Evolutionary conservation across 2,329 filamentous ascomycete species (phyloP).

Genomic region (Verticillium alfalfae): DNA sequence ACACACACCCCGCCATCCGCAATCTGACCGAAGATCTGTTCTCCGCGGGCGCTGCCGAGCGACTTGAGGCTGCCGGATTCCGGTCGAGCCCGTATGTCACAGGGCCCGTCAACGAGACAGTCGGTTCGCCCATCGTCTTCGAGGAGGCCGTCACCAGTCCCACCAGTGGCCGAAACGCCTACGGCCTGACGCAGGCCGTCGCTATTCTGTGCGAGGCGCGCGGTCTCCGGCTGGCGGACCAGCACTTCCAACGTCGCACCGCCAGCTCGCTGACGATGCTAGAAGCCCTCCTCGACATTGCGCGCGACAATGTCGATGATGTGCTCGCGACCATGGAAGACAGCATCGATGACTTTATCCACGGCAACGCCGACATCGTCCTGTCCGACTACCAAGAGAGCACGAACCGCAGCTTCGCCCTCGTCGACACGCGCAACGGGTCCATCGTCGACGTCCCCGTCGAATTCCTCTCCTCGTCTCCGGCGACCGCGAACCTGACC

Average conservation of each 20-base stretch:
- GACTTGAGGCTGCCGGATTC: conserved; percentile 14
- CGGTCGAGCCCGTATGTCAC: conserved; percentile 21
- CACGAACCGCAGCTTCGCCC: conserved; percentile 17
- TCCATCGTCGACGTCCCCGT: conserved; percentile 15
- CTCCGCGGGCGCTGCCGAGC: conserved; percentile 12
- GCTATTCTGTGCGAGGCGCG: conserved; percentile 19
- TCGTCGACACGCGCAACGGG: conserved; percentile 17
- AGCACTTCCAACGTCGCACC: conserved; percentile 21
- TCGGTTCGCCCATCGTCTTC: conserved; percentile 13
- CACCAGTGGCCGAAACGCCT: conserved; percentile 16
- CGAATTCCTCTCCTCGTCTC: conserved; percentile 17
- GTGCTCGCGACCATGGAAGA: conserved; percentile 14
- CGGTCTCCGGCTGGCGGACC: conserved; percentile 19
- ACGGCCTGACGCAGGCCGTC: conserved; percentile 17
- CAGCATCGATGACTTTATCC: conserved; percentile 14
- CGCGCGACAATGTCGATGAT: conserved; percentile 13
- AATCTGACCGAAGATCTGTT: conserved; percentile 15
- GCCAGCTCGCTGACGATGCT: conserved; percentile 18
- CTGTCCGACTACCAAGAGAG: conserved; percentile 14
- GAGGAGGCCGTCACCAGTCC: conserved; percentile 18
- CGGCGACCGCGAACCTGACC: conserved; percentile 17
- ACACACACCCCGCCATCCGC: conserved; percentile 20
- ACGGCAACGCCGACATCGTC: conserved; percentile 17
- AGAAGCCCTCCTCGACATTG: conserved; percentile 16
- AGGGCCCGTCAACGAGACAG: conserved; percentile 5